Evolutionary conservation across 192 early-diverging fungal species (phyloP), one percentile per base, ranked within the genome.

Genomic region (Helicostylum pulchrum): DNA sequence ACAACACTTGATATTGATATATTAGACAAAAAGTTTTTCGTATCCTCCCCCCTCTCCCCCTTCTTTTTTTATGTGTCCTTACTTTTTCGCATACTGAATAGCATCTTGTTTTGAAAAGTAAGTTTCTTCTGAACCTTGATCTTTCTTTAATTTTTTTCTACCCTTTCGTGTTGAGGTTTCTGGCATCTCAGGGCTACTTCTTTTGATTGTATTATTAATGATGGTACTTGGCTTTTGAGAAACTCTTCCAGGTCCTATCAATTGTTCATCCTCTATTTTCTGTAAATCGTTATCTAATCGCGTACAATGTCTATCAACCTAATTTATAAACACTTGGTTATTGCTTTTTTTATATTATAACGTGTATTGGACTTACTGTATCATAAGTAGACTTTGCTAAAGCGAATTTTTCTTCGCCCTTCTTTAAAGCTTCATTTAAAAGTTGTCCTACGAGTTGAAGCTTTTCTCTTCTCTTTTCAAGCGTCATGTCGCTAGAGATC

Each of bases 341-440:
- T 21, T 15, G 12, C n/a, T 20, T 39, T 6, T 20, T 21, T 21
- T 11, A 23, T 53, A 45, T 34, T 12, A 45, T n/a, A 43, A n/a
- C n/a, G n/a, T 17, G 2, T 8, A 19, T 4, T 36, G 20, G 20
- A 62, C 72, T 23, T 66, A 96, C 95, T 68, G 91, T 79, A 58
- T 98, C 94, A 68, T 95, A 98, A 2, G 92, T 96, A 49, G 95
- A 89, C 31, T 88, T 89, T 9, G 96, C 93, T n/a, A 98, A 71
- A 0, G 91, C 86, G n/a, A 97, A 92, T 59, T 96, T 98, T 44
- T 97, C 94, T 64, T 95, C 92, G 17, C 92, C 93, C 57, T 93
- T 86, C 70, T 92, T 88, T 20, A 94, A 69, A 26, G 83, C 85
- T 7, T 89, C 89, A 9, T 87, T 86, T 39, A 94, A 87, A 14